Conservation (phyloP, 805 yeast genomes). For the Lipomyces chichibuensis region DNA sequence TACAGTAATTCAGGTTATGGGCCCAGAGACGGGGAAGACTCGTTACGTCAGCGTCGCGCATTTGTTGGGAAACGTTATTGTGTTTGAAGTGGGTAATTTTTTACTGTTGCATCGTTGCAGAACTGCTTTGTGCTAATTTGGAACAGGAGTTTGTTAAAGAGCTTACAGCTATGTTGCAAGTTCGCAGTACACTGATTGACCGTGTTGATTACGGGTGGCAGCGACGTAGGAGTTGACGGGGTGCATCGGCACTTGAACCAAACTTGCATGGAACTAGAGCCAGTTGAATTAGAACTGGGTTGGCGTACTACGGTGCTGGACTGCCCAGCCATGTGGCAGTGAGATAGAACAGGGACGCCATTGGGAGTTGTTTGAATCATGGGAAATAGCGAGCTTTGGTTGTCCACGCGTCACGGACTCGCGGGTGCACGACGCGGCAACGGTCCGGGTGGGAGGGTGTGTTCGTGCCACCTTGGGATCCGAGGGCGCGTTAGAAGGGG, state of each 20-base stretch:
- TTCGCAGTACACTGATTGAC: conserved; percentile 32
- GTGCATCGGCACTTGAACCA: background rate
- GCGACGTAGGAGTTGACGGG: conserved; percentile 2
- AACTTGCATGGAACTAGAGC: background rate
- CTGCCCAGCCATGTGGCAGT: too few species aligned
- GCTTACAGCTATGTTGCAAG: conserved; percentile 39
- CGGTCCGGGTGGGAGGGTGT: too few species aligned
- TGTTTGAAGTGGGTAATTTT: conserved; percentile 21
- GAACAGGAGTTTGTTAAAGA: conserved; percentile 39
- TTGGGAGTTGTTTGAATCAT: too few species aligned
- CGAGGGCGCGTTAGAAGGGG: too few species aligned
- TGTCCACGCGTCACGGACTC: too few species aligned
- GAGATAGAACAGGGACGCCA: too few species aligned
- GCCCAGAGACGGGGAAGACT: conserved; percentile 18
- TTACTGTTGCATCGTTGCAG: background rate
- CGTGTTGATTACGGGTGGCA: conserved; percentile 30
- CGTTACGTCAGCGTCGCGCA: conserved; percentile 37
- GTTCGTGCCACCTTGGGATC: too few species aligned
- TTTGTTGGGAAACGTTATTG: conserved; percentile 38
- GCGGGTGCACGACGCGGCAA: too few species aligned
- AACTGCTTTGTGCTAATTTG: background rate
- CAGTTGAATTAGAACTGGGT: background rate
- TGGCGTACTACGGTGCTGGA: too few species aligned
- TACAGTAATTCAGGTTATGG: conserved; percentile 28
- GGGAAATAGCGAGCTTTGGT: too few species aligned